A percentile compares a stretch with the other conserved stretches of the same genome.
Conservation (phyloP, 208 protist genomes). For the Crithidia bombi region DNA sequence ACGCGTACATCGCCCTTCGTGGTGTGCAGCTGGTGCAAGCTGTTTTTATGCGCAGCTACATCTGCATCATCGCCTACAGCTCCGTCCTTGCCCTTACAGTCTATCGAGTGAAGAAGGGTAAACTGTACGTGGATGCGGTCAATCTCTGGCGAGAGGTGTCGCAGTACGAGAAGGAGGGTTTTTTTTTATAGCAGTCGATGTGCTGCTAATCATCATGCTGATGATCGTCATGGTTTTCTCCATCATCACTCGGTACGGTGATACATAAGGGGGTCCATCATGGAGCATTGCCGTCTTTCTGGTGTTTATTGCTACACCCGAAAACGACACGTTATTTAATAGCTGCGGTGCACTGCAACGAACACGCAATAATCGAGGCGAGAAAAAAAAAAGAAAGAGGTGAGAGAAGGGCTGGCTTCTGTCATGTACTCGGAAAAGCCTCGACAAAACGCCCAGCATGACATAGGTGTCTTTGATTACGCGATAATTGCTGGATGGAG, state of each 20-base stretch:
- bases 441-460: no score
- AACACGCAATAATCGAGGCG: no score
- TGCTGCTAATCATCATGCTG: constrained; percentile 59
- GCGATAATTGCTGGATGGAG: no score
- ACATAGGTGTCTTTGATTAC: no score
- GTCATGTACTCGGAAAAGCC: no score
- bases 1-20: constrained; percentile 70
- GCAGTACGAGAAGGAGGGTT: constrained; percentile 65
- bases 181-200: constrained; percentile 63
- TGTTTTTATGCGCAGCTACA: constrained; percentile 53
- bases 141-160: constrained; percentile 78
- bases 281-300: no score
- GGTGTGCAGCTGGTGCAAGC: constrained; percentile 68
- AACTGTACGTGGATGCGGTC: constrained; percentile 80
- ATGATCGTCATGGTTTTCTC: constrained; percentile 75
- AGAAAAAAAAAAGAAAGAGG: no score
- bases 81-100: constrained; percentile 43
- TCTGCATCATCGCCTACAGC: constrained; percentile 43
- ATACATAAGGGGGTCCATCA: constrained; percentile 9
- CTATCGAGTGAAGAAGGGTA: constrained; percentile 52
- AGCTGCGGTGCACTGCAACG: no score
- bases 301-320: no score
- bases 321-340: no score
- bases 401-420: no score
- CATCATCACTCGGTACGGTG: constrained; percentile 55